These are phyloP conservation scores for Candida odintsovae DNA, from an alignment of 805 yeast species.

Conservation along the genomic window DNA sequence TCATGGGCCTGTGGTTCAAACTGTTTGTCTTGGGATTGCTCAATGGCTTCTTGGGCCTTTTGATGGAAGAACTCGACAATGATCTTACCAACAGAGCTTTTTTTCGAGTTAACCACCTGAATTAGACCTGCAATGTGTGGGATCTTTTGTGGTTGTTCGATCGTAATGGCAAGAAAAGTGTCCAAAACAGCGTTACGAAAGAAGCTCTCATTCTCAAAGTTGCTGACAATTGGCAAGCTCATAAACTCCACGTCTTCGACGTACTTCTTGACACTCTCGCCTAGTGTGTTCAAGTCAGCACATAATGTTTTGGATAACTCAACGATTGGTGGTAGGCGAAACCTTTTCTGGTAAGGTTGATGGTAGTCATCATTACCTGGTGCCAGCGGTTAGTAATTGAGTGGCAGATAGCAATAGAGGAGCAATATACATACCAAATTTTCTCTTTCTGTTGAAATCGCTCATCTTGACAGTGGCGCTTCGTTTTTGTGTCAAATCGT, in stretches of 20 bases:
- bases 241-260: constrained; percentile 62
- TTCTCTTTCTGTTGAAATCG: constrained; percentile 22
- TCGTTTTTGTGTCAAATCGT: not conserved
- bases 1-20: constrained; percentile 28
- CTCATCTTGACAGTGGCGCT: constrained; percentile 12
- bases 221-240: constrained; percentile 59
- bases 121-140: constrained; percentile 65
- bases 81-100: constrained; percentile 59
- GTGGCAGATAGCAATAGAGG: not conserved
- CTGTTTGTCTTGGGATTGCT: constrained; percentile 25
- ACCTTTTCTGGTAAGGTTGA: constrained; percentile 20
- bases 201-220: constrained; percentile 55
- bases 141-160: constrained; percentile 90
- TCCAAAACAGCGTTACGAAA: constrained; percentile 54
- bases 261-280: constrained; percentile 45
- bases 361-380: constrained; percentile 20
- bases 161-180: constrained; percentile 60
- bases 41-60: constrained; percentile 52
- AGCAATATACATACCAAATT: constrained; percentile 17
- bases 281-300: constrained; percentile 50
- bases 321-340: constrained; percentile 38
- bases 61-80: constrained; percentile 65
- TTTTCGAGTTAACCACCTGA: constrained; percentile 57
- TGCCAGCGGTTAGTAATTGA: constrained; percentile 1
- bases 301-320: constrained; percentile 42